Percentiles rank a stretch among this genome's conserved stretches.
These are phyloP conservation scores for Rosa chinensis DNA, from an alignment of 306 rosid species.

Conservation along the genomic window DNA sequence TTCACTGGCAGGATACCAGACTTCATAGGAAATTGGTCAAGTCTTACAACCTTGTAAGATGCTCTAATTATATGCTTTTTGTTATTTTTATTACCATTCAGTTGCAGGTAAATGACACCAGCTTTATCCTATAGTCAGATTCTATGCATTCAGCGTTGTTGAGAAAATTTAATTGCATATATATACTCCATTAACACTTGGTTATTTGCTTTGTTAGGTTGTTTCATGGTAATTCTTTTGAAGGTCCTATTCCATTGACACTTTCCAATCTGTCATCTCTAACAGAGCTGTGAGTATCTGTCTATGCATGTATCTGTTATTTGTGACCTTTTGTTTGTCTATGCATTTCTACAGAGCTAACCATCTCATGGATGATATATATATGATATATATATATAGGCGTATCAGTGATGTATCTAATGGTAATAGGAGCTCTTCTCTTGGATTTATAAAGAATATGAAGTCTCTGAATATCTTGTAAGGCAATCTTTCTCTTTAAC, in stretches of 20 bases:
- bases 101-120: too few species aligned
- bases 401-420: slow-evolving; percentile 58
- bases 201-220: slow-evolving; percentile 42
- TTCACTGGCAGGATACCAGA: too few species aligned
- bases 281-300: slow-evolving; percentile 57
- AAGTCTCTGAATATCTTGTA: slow-evolving; percentile 60
- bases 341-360: slow-evolving; percentile 23
- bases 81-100: too few species aligned
- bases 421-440: slow-evolving; percentile 71
- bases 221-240: slow-evolving; percentile 77
- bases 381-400: slow-evolving; percentile 36
- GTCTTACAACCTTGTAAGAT: neutral
- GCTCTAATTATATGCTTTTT: neutral
- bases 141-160: too few species aligned
- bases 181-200: neutral
- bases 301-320: neutral
- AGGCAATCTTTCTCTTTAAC: slow-evolving; percentile 22
- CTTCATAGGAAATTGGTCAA: too few species aligned
- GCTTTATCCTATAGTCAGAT: too few species aligned
- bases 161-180: neutral
- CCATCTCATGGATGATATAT: slow-evolving; percentile 12
- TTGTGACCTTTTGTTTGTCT: slow-evolving; percentile 4
- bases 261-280: slow-evolving; percentile 68
- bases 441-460: slow-evolving; percentile 58
- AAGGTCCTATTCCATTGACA: slow-evolving; percentile 61